Evolutionary conservation across 805 yeast genomes (phyloP), one percentile per base, ranked within the genome.

Genomic region (Torulaspora delbrueckii): DNA sequence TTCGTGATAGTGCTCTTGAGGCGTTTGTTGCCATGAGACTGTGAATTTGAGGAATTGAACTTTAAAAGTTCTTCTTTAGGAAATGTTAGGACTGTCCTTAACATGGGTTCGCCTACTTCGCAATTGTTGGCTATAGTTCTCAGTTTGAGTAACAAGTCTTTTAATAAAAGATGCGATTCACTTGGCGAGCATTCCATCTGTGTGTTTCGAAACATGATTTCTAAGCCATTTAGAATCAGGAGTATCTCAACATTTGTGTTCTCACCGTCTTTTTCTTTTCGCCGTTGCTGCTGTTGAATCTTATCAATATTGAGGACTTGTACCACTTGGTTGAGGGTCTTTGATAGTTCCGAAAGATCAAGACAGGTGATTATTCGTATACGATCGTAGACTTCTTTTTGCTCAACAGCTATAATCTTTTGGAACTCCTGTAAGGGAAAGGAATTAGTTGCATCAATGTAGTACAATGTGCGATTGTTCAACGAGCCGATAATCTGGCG

Each of bases 351-450:
- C 13, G 52, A 43, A 24, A 65, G 40, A 37, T 62, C 62, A n/a
- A 62, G 46, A 25, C 62, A 50, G 5, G 60, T 52, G 9, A 52
- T 53, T 7, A 65, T 55, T n/a, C 57, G 49, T 6, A 64, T 54
- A 24, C 55, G 53, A 19, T 63, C 66, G 47, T 58, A 63, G 5
- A 61, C 43, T 8, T 37, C 39, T 16, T 42, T 47, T 32, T 53
- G 43, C 14, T 44, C 30, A 12, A 53, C 55, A 13, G 56, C 49
- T n/a, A 60, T 40, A 9, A 50, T 12, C 24, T 46, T 40, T 33
- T 59, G 58, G 34, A 65, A 57, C 18, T 57, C 54, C 2, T 19
- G 18, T 3, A 63, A 22, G 10, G 69, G 69, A 43, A 65, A 65
- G 8, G 65, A 53, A 37, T 55, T 60, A 6, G 57, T 57, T 5